phyloP scores from a whole-genome alignment of 805 yeast genomes.

The Saccharomycopsis amapae region DNA sequence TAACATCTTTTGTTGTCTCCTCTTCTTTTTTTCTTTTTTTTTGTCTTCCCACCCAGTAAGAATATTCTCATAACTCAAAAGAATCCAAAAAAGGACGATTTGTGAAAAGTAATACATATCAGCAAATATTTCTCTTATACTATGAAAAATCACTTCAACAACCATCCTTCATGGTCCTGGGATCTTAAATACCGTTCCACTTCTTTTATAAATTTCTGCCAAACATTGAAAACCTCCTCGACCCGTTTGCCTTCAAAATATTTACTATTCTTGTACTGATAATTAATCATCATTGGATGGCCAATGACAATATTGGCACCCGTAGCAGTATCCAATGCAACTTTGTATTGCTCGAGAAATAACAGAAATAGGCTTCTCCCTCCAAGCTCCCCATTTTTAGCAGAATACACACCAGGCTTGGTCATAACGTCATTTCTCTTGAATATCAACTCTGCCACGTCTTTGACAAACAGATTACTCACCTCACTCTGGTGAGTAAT shows the following conservation, averaged over 20 bases:
- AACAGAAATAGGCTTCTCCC: neutral
- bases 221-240: constrained; percentile 1
- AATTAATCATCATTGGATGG: no score
- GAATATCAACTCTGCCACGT: neutral
- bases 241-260: neutral
- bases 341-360: neutral
- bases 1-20: no score
- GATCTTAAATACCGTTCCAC: constrained; percentile 7
- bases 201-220: constrained; percentile 11
- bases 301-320: neutral
- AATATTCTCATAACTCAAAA: no score
- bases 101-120: neutral
- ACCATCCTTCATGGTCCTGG: constrained; percentile 20
- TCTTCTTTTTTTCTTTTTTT: no score
- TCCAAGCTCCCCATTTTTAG: neutral
- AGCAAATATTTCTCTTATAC: neutral
- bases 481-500: constrained; percentile 14
- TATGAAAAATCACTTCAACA: constrained; percentile 7
- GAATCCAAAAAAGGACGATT: constrained; percentile 3
- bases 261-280: no score
- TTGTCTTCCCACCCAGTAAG: no score
- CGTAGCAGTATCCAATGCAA: neutral
- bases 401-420: constrained; percentile 1
- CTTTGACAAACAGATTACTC: constrained; percentile 10
- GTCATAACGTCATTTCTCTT: neutral